Conservation (phyloP, 768 basidiomycete genomes). For the Tubosaeta sp. region DNA sequence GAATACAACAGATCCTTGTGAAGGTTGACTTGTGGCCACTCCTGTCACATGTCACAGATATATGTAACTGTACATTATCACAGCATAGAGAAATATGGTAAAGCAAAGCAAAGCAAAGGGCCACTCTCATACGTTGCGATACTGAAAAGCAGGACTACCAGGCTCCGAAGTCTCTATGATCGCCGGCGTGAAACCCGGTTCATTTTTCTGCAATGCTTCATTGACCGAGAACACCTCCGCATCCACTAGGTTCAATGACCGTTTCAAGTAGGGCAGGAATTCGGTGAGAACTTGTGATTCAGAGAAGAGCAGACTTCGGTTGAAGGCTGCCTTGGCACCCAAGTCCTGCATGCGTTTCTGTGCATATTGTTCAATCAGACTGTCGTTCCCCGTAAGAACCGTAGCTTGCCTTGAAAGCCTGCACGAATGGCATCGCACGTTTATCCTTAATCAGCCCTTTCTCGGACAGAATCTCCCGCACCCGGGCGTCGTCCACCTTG, state of each 20-base stretch:
- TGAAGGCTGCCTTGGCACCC: slow-evolving; percentile 73
- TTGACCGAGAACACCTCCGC: slow-evolving; percentile 69
- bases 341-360: slow-evolving; percentile 82
- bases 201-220: slow-evolving; percentile 54
- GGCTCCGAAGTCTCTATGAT: slow-evolving; percentile 88
- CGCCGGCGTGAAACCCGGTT: slow-evolving; percentile 54
- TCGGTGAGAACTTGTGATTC: slow-evolving; percentile 70
- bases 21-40: too few relatives aligned
- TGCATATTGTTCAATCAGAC: slow-evolving; percentile 1
- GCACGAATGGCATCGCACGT: slow-evolving; percentile 91
- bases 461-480: slow-evolving; percentile 61
- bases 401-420: slow-evolving; percentile 75
- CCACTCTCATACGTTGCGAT: slow-evolving; percentile 60
- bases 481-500: slow-evolving; percentile 78
- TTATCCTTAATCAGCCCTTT: slow-evolving; percentile 93
- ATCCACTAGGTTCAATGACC: slow-evolving; percentile 63
- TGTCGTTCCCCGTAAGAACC: neutral
- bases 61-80: too few relatives aligned
- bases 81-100: too few relatives aligned
- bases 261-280: slow-evolving; percentile 77
- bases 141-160: slow-evolving; percentile 81
- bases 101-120: neutral
- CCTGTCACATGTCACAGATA: too few relatives aligned
- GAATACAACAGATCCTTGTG: too few relatives aligned
- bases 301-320: slow-evolving; percentile 77